Conservation (phyloP, 1,284 basidiomycete genomes). For the Lentinula novae-zelandiae region DNA sequence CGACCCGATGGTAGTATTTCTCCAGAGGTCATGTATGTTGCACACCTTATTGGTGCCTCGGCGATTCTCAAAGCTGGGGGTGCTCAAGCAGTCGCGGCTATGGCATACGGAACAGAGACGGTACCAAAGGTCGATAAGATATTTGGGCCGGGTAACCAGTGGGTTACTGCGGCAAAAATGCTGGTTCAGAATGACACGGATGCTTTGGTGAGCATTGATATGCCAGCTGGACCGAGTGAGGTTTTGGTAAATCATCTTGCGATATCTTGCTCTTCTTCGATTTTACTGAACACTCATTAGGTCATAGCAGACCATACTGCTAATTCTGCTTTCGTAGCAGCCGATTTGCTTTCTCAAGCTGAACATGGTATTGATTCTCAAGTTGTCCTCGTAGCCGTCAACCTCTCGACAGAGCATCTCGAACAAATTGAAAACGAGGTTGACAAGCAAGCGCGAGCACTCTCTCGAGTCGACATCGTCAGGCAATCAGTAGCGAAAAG, state of each 20-base stretch:
- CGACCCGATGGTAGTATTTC: slow-evolving; percentile 87
- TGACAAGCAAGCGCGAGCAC: slow-evolving; percentile 82
- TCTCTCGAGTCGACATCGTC: slow-evolving; percentile 89
- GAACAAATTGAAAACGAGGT: slow-evolving; percentile 81
- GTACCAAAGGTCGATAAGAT: slow-evolving; percentile 99
- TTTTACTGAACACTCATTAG: slow-evolving; percentile 33
- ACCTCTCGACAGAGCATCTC: slow-evolving; percentile 62
- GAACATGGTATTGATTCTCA: slow-evolving; percentile 99
- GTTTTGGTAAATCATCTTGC: slow-evolving; percentile 71
- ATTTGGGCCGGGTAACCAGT: slow-evolving; percentile 98
- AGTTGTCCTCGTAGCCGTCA: slow-evolving; percentile 87
- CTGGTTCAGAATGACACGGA: slow-evolving; percentile 98
- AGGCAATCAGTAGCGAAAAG: slow-evolving; percentile 90
- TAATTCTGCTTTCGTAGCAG: slow-evolving; percentile 90
- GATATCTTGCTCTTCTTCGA: neutral
- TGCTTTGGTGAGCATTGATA: slow-evolving; percentile 95
- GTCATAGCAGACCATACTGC: slow-evolving; percentile 90
- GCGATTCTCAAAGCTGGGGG: slow-evolving; percentile 93
- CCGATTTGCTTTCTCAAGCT: slow-evolving; percentile 95
- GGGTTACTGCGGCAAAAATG: slow-evolving; percentile 99
- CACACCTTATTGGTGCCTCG: slow-evolving; percentile 82
- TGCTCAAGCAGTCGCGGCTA: slow-evolving; percentile 94
- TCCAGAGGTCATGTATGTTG: slow-evolving; percentile 95
- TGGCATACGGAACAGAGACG: slow-evolving; percentile 94
- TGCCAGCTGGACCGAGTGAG: slow-evolving; percentile 98